A percentile compares a stretch with the other conserved stretches of the same genome.
phyloP scores from a whole-genome alignment of 169 alveolate genomes.

The Pseudocohnilembus persalinus region DNA sequence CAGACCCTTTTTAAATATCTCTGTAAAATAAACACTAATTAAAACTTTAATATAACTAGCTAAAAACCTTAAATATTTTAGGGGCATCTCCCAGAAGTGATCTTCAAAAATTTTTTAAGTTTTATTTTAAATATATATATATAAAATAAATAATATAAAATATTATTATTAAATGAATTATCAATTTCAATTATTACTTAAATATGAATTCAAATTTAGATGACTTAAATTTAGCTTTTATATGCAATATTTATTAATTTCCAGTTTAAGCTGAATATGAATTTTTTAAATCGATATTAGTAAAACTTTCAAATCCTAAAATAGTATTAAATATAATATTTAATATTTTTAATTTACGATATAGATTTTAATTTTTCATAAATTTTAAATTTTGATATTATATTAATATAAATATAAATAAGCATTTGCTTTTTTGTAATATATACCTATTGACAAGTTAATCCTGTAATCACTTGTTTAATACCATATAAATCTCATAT shows the following conservation, averaged over 20 bases:
- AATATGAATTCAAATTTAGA: constrained; percentile 20
- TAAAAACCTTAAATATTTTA: no score
- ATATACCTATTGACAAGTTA: constrained; percentile 15
- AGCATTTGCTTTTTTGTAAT: no score
- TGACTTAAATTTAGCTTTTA: constrained; percentile 5
- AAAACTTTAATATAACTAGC: no score
- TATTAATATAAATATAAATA: neutral
- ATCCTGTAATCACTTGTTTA: constrained; percentile 3
- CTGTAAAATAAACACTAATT: no score
- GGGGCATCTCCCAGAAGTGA: no score
- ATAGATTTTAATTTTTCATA: neutral
- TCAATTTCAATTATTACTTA: no score
- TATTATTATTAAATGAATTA: no score
- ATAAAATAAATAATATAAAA: no score
- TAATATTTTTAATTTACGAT: neutral
- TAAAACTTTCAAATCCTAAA: constrained; percentile 7
- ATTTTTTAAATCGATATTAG: neutral
- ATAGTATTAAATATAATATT: neutral
- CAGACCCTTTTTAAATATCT: constrained; percentile 12
- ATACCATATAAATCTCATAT: constrained; percentile 21
- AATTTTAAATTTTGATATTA: neutral
- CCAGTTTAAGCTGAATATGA: neutral
- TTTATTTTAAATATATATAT: no score
- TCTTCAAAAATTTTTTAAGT: no score
- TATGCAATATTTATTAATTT: neutral